These are phyloP conservation scores for Trichoderma asperellum DNA, from an alignment of 2,329 filamentous ascomycete genomes.

Conservation along the genomic window DNA sequence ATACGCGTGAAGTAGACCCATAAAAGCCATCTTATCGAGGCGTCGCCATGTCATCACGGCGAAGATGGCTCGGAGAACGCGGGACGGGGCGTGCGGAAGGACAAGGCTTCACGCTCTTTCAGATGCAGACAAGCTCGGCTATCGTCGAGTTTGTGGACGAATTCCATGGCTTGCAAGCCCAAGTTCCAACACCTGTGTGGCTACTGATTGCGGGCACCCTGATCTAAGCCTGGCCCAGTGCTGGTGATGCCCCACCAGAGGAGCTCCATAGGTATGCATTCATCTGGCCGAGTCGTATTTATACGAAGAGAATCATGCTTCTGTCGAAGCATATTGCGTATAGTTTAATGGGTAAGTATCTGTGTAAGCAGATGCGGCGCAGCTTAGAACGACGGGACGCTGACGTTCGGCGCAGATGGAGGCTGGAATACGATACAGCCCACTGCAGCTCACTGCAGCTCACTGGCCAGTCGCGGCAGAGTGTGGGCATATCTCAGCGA, in stretches of 20 bases:
- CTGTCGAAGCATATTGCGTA: background rate
- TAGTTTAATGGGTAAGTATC: background rate
- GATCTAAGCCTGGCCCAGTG: background rate
- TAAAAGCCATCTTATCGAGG: background rate
- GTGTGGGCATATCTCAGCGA: background rate
- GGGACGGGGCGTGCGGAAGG: background rate
- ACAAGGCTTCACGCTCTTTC: background rate
- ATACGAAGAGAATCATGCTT: background rate
- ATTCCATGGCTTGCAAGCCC: background rate
- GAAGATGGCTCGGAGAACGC: conserved; percentile 4
- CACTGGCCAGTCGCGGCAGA: conserved; percentile 1
- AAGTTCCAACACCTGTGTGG: background rate
- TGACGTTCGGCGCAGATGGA: background rate
- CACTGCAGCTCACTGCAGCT: background rate
- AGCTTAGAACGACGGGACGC: background rate
- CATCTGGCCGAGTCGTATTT: background rate
- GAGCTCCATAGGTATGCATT: background rate
- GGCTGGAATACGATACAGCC: conserved; percentile 15
- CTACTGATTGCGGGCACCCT: background rate
- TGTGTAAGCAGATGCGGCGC: background rate
- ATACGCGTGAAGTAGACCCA: too few species aligned
- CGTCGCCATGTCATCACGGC: background rate
- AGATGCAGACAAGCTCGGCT: background rate
- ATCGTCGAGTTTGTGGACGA: background rate
- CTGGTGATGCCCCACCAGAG: conserved; percentile 1